These are phyloP conservation scores for Entophlyctis helioformis DNA, from an alignment of 192 early-diverging fungal genomes.

Conservation along the genomic window DNA sequence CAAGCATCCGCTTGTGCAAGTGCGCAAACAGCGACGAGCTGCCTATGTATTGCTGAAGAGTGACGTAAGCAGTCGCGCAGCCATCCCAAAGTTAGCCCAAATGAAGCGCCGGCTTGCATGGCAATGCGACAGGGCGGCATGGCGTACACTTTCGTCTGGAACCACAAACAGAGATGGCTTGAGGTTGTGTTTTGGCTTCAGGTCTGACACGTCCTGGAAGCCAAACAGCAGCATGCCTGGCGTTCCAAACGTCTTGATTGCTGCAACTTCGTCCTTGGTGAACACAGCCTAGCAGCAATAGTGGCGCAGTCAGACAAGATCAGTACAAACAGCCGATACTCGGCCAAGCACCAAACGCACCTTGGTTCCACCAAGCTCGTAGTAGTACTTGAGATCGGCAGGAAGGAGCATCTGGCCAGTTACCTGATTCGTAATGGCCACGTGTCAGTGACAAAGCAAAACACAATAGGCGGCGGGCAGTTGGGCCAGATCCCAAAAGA, in stretches of 20 bases:
- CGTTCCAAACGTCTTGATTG: constrained; percentile 50
- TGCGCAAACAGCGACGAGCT: constrained; percentile 59
- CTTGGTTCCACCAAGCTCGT: constrained; percentile 54
- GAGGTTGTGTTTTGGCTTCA: constrained; percentile 51
- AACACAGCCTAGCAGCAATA: constrained; percentile 48
- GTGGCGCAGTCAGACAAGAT: too few species aligned
- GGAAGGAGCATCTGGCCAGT: constrained; percentile 32
- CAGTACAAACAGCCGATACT: too few species aligned
- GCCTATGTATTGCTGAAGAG: constrained; percentile 41
- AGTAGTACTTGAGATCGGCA: constrained; percentile 56
- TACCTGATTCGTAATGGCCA: constrained; percentile 18
- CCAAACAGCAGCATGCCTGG: constrained; percentile 61
- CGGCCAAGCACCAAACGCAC: too few species aligned
- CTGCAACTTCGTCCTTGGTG: constrained; percentile 52
- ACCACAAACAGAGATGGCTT: constrained; percentile 55
- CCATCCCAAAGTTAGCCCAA: too few species aligned
- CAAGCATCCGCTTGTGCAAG: constrained; percentile 43
- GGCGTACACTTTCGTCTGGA: constrained; percentile 56
- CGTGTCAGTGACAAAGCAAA: too few species aligned
- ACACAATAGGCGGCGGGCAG: too few species aligned
- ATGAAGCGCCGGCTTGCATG: too few species aligned
- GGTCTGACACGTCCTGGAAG: constrained; percentile 40
- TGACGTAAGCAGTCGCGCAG: too few species aligned
- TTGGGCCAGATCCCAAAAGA: too few species aligned
- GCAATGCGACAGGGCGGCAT: too few species aligned